Conservation (phyloP, 208 protist species). For the Strigomonas oncopelti region DNA sequence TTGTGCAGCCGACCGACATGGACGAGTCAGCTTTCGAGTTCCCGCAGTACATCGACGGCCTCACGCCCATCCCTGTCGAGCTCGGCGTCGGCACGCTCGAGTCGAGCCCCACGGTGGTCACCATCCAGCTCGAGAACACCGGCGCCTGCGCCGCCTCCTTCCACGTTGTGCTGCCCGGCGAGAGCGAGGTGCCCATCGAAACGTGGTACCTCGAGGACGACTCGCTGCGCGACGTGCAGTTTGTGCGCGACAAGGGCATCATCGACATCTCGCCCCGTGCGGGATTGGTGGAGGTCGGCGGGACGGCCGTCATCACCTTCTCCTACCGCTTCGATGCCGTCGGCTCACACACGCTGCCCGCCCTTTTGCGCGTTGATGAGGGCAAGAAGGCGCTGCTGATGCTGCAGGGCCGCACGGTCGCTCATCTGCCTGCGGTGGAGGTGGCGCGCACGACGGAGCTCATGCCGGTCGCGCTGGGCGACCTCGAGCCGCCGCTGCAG, state of each 20-base stretch:
- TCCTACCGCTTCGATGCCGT: constrained; percentile 55
- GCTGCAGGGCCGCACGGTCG: constrained; percentile 82
- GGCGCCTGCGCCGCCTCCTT: constrained; percentile 67
- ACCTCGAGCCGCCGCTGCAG: constrained; percentile 84
- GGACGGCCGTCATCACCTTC: constrained; percentile 49
- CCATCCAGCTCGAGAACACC: constrained; percentile 74
- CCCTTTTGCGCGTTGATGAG: constrained; percentile 68
- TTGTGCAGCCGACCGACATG: constrained; percentile 42
- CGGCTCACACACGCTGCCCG: constrained; percentile 75
- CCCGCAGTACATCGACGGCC: constrained; percentile 62
- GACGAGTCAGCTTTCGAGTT: constrained; percentile 64
- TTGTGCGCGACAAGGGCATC: constrained; percentile 64
- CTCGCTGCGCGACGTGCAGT: constrained; percentile 61
- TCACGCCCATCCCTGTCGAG: constrained; percentile 75
- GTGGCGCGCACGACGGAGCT: constrained; percentile 35
- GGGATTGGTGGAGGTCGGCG: constrained; percentile 61
- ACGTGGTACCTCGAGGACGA: constrained; percentile 82
- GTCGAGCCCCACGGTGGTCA: constrained; percentile 28
- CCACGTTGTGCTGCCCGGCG: constrained; percentile 74
- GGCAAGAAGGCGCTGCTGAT: constrained; percentile 80
- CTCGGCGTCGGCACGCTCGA: constrained; percentile 56
- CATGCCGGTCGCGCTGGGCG: constrained; percentile 83
- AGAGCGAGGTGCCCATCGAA: constrained; percentile 79
- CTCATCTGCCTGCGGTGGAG: constrained; percentile 42
- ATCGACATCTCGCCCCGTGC: constrained; percentile 62